Evolutionary conservation across 2,329 filamentous ascomycete genomes (phyloP), one percentile per base, ranked within the genome.

Genomic region (Mollisiaceae sp.): DNA sequence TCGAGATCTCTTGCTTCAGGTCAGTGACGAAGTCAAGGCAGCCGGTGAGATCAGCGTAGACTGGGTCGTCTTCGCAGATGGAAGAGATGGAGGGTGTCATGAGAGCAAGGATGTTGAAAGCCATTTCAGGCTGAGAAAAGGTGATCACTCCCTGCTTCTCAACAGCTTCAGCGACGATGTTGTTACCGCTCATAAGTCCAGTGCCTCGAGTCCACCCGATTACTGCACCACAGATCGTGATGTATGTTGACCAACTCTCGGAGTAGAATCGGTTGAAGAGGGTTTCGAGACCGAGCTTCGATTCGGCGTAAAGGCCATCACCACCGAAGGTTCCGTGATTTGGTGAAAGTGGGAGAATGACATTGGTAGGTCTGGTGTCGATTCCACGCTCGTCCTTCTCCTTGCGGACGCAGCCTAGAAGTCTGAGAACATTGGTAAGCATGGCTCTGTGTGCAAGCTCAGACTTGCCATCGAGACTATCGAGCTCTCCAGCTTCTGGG

Each of bases 71-170:
- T 81, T 98, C 94, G 84, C 94, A 97, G 41, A 97, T 86, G 76
- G 97, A 91, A 72, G 96, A 92, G 73, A 98, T 91, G 36, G 89
- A 86, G 22, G 93, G 93, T 1, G 92, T 91, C 94, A 98, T 96
- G 61, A 98, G 86, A 71, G 93, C 93, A 56, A 98, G 87, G 71
- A 98, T 81, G 81, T 98, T 97, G 85, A 97, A 97, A 12, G 94
- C 94, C 94, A 98, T 98, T 80, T 98, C 94, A 77, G 97, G 92
- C 81, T 97, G 94, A 8, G 94, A 97, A 84, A 98, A 98, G 4
- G 94, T 98, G 73, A 93, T 92, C 32, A 97, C 94, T 73, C 94
- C 94, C 71, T 94, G 93, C 74, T 91, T 91, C 83, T 98, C 94
- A 65, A 98, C 91, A 65, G 93, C 94, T 78, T 97, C 94, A 36